phyloP scores from a whole-genome alignment of 176 grass and related monocot genomes.

The Bothriochloa decipiens region DNA sequence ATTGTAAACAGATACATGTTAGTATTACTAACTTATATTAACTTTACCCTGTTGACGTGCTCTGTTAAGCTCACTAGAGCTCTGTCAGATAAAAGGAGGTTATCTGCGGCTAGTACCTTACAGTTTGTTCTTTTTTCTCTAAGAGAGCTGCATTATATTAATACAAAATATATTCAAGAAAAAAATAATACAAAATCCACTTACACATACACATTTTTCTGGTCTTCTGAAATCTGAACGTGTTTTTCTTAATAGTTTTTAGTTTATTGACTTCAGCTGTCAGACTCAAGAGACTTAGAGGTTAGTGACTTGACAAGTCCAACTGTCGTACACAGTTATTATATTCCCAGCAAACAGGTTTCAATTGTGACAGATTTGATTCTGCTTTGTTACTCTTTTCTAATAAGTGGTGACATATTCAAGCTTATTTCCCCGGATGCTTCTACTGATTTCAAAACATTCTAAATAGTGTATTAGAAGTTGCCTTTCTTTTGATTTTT shows the following conservation, averaged over 20 bases:
- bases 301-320: constrained; percentile 2
- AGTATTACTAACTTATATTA: no score
- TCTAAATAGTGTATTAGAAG: constrained; percentile 4
- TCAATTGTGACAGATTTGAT: neutral
- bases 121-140: neutral
- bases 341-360: neutral
- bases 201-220: neutral
- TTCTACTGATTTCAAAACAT: constrained; percentile 18
- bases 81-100: neutral
- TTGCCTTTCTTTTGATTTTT: neutral
- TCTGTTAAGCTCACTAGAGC: constrained; percentile 9
- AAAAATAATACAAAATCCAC: neutral
- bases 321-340: neutral
- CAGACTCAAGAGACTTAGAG: neutral
- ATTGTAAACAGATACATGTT: no score
- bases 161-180: neutral
- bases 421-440: neutral
- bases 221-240: neutral
- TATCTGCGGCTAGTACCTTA: neutral
- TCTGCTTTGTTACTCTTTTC: constrained; percentile 9
- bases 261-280: neutral
- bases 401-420: neutral
- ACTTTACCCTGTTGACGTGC: neutral
- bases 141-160: neutral
- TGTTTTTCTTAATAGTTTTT: constrained; percentile 3